Percentiles rank a stretch among this genome's conserved stretches.
phyloP scores from a whole-genome alignment of 2,329 filamentous ascomycete species.

The Dactylellina haptotyla region DNA sequence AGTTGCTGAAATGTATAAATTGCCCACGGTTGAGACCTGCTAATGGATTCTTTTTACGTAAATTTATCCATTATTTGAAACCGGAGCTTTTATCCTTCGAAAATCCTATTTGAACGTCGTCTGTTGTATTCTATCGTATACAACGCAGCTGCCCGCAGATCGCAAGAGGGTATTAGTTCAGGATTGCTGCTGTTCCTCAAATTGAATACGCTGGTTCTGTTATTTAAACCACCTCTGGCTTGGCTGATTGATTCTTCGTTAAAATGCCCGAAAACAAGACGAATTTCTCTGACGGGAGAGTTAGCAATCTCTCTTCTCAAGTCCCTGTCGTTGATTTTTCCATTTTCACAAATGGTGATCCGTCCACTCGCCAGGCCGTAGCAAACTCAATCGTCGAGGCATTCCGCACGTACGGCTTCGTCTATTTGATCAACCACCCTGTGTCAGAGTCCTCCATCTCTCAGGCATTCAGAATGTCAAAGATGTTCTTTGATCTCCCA shows the following conservation, averaged over 20 bases:
- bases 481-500: slow-evolving; percentile 37
- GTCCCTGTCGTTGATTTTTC: slow-evolving; percentile 45
- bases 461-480: slow-evolving; percentile 35
- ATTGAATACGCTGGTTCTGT: too few relatives aligned
- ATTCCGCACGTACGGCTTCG: slow-evolving; percentile 42
- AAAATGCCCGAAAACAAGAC: slow-evolving; percentile 5
- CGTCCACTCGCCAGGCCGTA: slow-evolving; percentile 1
- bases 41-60: too few relatives aligned
- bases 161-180: too few relatives aligned
- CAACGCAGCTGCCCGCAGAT: too few relatives aligned
- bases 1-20: too few relatives aligned
- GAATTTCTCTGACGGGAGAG: neutral
- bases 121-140: too few relatives aligned
- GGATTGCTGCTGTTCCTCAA: too few relatives aligned
- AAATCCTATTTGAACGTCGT: too few relatives aligned
- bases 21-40: too few relatives aligned
- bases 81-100: too few relatives aligned
- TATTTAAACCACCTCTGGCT: too few relatives aligned
- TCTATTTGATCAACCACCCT: slow-evolving; percentile 30
- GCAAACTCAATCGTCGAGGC: slow-evolving; percentile 31
- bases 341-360: slow-evolving; percentile 22
- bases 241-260: neutral
- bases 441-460: slow-evolving; percentile 27
- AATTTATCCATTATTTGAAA: too few relatives aligned
- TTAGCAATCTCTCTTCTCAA: slow-evolving; percentile 5